These are phyloP conservation scores for Triangularia setosa DNA, from an alignment of 2,329 filamentous ascomycete genomes.

Conservation along the genomic window DNA sequence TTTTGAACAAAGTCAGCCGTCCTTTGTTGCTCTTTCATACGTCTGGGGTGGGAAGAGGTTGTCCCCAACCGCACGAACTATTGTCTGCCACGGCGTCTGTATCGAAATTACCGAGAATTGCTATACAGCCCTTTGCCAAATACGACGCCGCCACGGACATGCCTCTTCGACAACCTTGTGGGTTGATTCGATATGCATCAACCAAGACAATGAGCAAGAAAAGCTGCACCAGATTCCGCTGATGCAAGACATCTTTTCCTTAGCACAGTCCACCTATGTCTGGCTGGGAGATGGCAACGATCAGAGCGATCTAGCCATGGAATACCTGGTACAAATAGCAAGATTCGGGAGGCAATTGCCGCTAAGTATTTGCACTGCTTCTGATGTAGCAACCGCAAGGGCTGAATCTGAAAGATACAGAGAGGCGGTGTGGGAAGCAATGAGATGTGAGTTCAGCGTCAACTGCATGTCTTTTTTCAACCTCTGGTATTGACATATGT, in stretches of 20 bases:
- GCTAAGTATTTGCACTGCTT: background rate
- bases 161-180: constrained; percentile 25
- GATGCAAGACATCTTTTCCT: constrained; percentile 16
- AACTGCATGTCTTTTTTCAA: background rate
- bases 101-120: constrained; percentile 9
- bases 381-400: background rate
- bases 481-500: background rate
- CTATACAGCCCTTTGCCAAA: background rate
- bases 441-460: background rate
- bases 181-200: constrained; percentile 32
- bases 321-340: background rate
- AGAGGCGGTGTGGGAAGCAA: background rate
- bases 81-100: background rate
- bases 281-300: constrained; percentile 17
- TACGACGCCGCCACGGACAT: background rate
- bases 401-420: background rate
- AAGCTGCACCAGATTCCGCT: constrained; percentile 8
- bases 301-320: background rate
- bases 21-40: constrained; percentile 9
- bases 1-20: background rate
- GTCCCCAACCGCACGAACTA: background rate
- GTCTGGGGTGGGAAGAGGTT: background rate
- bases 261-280: constrained; percentile 13
- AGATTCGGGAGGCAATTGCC: background rate
- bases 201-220: constrained; percentile 13